Evolutionary conservation across 176 grass and related monocot species (phyloP).

Genomic region (Hyparrhenia diplandra): DNA sequence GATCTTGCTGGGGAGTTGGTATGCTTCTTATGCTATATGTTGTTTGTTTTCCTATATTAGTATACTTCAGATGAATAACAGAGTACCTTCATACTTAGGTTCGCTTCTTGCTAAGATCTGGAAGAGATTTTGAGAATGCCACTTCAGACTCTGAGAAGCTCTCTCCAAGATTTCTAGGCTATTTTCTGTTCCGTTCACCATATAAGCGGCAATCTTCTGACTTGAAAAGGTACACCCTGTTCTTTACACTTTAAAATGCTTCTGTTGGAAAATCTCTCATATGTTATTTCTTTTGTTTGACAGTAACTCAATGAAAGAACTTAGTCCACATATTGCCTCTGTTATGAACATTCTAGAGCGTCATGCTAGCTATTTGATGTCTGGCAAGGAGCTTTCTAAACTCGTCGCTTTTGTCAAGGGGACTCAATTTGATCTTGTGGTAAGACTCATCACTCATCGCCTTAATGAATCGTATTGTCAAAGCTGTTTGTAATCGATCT

Average conservation of each 20-base stretch:
- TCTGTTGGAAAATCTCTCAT: constrained; percentile 18
- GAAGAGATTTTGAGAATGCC: constrained; percentile 84
- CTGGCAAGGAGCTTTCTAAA: constrained; percentile 98
- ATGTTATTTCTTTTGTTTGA: constrained; percentile 13
- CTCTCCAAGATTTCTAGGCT: constrained; percentile 83
- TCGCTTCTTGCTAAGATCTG: constrained; percentile 91
- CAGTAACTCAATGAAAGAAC: constrained; percentile 82
- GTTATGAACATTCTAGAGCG: constrained; percentile 97
- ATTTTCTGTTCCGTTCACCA: constrained; percentile 80
- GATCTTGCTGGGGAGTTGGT: constrained; percentile 95
- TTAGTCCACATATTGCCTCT: constrained; percentile 93
- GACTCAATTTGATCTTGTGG: constrained; percentile 99
- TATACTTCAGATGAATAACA: constrained; percentile 3
- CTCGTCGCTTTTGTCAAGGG: constrained; percentile 99
- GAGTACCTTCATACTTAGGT: constrained; percentile 50
- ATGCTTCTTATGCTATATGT: constrained; percentile 42
- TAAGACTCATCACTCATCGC: constrained; percentile 36
- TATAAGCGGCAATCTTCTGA: constrained; percentile 82
- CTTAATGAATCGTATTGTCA: constrained; percentile 1
- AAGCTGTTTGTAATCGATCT: constrained; percentile 21
- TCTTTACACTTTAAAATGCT: constrained; percentile 12
- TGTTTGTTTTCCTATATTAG: constrained; percentile 23
- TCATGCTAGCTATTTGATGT: constrained; percentile 97
- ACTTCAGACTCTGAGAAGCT: constrained; percentile 74
- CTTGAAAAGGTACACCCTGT: constrained; percentile 64